These are phyloP conservation scores for Fusarium nurragi DNA, from an alignment of 2,329 filamentous ascomycete genomes.

Conservation along the genomic window DNA sequence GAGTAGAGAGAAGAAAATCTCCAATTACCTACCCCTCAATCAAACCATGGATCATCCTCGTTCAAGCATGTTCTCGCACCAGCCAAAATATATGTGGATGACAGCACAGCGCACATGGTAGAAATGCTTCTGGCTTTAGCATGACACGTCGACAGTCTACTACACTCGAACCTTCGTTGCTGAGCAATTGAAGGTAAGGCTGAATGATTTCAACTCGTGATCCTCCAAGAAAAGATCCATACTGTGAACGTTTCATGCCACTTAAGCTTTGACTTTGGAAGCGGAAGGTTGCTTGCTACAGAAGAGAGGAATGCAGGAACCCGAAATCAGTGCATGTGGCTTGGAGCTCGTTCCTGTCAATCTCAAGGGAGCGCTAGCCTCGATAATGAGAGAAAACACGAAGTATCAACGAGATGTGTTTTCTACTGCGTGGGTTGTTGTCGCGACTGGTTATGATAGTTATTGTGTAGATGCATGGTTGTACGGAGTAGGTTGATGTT, in stretches of 20 bases:
- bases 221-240: not conserved
- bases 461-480: not conserved
- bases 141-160: constrained; percentile 21
- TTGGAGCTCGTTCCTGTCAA: constrained; percentile 1
- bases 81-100: not conserved
- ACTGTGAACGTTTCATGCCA: not conserved
- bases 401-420: not conserved
- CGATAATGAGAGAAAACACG: not conserved
- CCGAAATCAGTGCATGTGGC: constrained; percentile 4
- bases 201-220: not conserved
- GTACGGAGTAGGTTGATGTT: constrained; percentile 7
- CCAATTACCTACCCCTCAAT: not conserved
- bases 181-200: constrained; percentile 10
- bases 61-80: not conserved
- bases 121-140: not conserved
- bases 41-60: not conserved
- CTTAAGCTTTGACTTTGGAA: not conserved
- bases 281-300: not conserved
- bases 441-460: not conserved
- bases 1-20: too few species aligned
- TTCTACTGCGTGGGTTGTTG: not conserved
- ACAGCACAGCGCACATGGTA: not conserved
- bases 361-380: not conserved
- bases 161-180: constrained; percentile 6
- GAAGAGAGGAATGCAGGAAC: constrained; percentile 18